Evolutionary conservation across 139 green algal genomes (phyloP), one percentile per base, ranked within the genome.

Genomic region (Asterochloris erici): DNA sequence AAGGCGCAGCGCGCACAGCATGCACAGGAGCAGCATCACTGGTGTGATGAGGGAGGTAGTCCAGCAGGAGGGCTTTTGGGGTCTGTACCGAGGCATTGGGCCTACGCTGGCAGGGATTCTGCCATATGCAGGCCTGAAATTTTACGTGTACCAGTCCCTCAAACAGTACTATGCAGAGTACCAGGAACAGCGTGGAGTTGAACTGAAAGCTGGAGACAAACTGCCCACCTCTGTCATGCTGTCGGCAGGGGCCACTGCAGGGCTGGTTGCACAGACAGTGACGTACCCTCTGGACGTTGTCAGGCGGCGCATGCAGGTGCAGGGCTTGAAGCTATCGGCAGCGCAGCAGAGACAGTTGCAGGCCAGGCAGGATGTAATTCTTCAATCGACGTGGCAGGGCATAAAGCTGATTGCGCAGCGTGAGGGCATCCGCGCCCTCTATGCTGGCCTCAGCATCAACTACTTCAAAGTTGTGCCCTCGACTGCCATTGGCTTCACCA

Each of bases 401-500:
- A 82, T 96, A 62, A 21, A 28, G 21, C 64, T 74, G 15, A 91
- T 96, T 27, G 78, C 26, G 60, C 78, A 68, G 12, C 60, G 61
- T n/a, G 68, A 92, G 74, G 93, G 93, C 29, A 84, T 79, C 77
- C 74, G 80, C 21, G 84, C 79, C 13, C 84, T 96, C 29, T 97
- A 91, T 80, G 73, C 83, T 10, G 96, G 96, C 0, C 74, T 98
- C 38, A 92, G 82, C 63, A 93, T 98, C 68, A 98, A 98, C 79
- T 98, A 98, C 87, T 82, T 98, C 21, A 98, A 98, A 85, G 95
- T 97, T 23, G 90, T 98, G 27, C 95, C 95, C 1, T 94, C 91
- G 15, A 98, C 97, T 26, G 95, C 95, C 17, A 94, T 98, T 73
- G 95, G 95, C 0, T 98, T 98, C 86, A 95, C 94, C 0, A 54